Conservation (phyloP, 1,139 yeast genomes). For the Geotrichum fermentans region DNA sequence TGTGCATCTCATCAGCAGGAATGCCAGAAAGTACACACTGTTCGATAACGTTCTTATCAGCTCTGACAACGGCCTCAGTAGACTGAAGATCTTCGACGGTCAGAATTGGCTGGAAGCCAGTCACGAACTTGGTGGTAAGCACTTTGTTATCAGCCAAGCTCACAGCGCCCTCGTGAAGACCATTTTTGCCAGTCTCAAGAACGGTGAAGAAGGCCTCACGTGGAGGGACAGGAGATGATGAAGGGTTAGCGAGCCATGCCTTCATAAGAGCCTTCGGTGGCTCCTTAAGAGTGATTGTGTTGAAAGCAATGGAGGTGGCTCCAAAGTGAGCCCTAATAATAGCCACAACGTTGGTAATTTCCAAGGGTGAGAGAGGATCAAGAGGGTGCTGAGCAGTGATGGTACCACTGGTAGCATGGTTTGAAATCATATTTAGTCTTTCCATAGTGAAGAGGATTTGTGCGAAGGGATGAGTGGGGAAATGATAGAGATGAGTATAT, state of each 20-base stretch:
- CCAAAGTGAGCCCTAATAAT: conserved; percentile 44
- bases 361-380: conserved; percentile 63
- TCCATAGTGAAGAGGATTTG: conserved; percentile 44
- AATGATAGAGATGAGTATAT: too few relatives aligned
- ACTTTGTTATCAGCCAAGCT: conserved; percentile 50
- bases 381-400: conserved; percentile 53
- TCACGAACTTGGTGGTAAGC: conserved; percentile 46
- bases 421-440: conserved; percentile 42
- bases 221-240: conserved; percentile 48
- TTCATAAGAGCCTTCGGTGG: conserved; percentile 60
- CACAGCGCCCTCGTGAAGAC: conserved; percentile 66
- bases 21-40: conserved; percentile 69
- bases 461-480: too few relatives aligned
- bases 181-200: conserved; percentile 53
- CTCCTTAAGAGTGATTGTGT: conserved; percentile 66
- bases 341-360: conserved; percentile 45
- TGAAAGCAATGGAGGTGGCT: conserved; percentile 49
- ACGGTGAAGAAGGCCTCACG: conserved; percentile 64
- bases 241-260: conserved; percentile 54
- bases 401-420: conserved; percentile 49
- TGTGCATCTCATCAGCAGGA: conserved; percentile 60
- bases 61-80: conserved; percentile 62
- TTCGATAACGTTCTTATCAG: conserved; percentile 63
- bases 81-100: conserved; percentile 61
- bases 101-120: conserved; percentile 68